phyloP scores from a whole-genome alignment of 805 yeast species.

The Candida sphagnicola region DNA sequence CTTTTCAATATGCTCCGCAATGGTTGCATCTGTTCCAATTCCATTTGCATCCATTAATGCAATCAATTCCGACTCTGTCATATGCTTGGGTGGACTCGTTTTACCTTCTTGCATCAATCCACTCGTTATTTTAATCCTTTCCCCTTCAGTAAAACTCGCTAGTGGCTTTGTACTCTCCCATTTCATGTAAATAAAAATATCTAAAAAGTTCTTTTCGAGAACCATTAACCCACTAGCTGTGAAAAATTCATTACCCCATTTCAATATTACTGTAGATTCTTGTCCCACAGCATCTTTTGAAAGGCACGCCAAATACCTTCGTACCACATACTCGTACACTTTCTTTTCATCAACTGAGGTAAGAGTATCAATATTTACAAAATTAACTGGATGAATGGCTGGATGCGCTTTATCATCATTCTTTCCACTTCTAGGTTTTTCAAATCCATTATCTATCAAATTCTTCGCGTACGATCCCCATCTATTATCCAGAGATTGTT shows the following conservation, averaged over 20 bases:
- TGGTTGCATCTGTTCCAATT: slow-evolving; percentile 98
- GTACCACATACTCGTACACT: slow-evolving; percentile 81
- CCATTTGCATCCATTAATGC: slow-evolving; percentile 95
- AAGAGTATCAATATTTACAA: slow-evolving; percentile 27
- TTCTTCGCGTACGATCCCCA: slow-evolving; percentile 75
- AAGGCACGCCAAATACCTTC: slow-evolving; percentile 89
- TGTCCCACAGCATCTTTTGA: slow-evolving; percentile 86
- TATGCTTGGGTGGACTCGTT: slow-evolving; percentile 74
- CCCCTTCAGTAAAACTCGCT: slow-evolving; percentile 60
- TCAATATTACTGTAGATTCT: slow-evolving; percentile 54
- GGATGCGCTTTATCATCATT: slow-evolving; percentile 97
- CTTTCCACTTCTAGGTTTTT: slow-evolving; percentile 73
- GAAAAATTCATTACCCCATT: slow-evolving; percentile 80
- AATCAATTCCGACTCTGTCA: slow-evolving; percentile 91
- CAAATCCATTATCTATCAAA: slow-evolving; percentile 39
- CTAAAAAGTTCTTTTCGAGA: slow-evolving; percentile 69
- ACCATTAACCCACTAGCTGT: slow-evolving; percentile 73
- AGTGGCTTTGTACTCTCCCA: slow-evolving; percentile 70
- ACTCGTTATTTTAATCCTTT: slow-evolving; percentile 49
- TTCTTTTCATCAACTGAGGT: slow-evolving; percentile 47
- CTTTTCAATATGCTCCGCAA: slow-evolving; percentile 94
- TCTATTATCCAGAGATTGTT: slow-evolving; percentile 48
- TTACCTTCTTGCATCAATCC: slow-evolving; percentile 67
- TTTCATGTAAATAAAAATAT: slow-evolving; percentile 70
- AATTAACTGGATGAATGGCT: slow-evolving; percentile 86